A percentile compares a stretch with the other conserved stretches of the same genome.
phyloP scores from a whole-genome alignment of 1,139 yeast genomes.

The Kodamaea arcana region DNA sequence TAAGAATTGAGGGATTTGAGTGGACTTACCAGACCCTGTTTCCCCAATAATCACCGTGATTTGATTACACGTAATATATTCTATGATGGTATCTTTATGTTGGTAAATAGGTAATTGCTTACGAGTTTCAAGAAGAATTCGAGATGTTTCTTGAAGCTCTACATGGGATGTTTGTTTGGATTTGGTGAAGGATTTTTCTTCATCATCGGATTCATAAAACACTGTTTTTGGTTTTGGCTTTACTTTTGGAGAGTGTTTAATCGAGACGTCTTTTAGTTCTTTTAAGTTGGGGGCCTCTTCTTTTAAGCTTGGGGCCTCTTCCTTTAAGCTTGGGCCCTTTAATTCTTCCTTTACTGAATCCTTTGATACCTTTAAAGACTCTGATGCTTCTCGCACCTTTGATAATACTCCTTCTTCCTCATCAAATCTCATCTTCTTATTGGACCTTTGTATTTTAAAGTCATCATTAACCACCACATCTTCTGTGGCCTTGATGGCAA shows the following conservation, averaged over 20 bases:
- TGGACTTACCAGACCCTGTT: conserved; percentile 97
- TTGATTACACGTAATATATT: conserved; percentile 50
- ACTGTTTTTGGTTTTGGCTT: conserved; percentile 1
- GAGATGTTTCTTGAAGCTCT: conserved; percentile 40
- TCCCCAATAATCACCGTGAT: conserved; percentile 89
- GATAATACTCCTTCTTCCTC: conserved; percentile 12
- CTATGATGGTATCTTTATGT: conserved; percentile 60
- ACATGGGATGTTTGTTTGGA: conserved; percentile 8
- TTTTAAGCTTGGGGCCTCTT: background rate
- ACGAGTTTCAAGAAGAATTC: conserved; percentile 47
- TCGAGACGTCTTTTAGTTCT: background rate
- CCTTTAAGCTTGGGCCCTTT: background rate
- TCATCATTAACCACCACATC: background rate
- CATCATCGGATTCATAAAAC: conserved; percentile 21
- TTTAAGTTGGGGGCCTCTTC: background rate
- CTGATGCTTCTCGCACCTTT: conserved; percentile 1
- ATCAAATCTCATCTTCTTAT: conserved; percentile 30
- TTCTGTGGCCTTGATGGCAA: background rate
- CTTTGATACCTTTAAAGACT: background rate
- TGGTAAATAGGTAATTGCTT: conserved; percentile 70
- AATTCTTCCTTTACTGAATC: background rate
- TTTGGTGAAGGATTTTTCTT: conserved; percentile 14
- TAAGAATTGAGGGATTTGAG: conserved; percentile 92
- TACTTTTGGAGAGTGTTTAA: background rate
- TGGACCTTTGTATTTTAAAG: conserved; percentile 12